Evolutionary conservation across 78 protist genomes (phyloP), one percentile per base, ranked within the genome.

Genomic region (Cavenderia fasciculata): DNA sequence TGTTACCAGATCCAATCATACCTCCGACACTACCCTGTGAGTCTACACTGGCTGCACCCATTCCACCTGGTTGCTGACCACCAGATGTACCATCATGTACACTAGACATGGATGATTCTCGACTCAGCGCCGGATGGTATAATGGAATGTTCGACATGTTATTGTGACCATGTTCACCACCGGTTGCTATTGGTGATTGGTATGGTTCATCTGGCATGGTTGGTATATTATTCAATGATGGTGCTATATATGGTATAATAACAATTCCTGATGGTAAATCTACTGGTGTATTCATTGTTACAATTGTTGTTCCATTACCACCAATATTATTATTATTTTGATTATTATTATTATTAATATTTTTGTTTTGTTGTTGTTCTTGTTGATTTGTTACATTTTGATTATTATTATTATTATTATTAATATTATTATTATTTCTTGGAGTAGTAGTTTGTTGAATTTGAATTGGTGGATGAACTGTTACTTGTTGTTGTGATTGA

Each of bases 171-270:
- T n/a, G n/a, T n/a, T n/a, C n/a, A n/a, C n/a, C n/a, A n/a, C n/a
- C n/a, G n/a, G n/a, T n/a, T n/a, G n/a, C n/a, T n/a, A n/a, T n/a
- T n/a, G n/a, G n/a, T n/a, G n/a, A n/a, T n/a, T n/a, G n/a, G n/a
- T n/a, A n/a, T n/a, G n/a, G n/a, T n/a, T n/a, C n/a, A n/a, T 63
- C 72, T 1, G 72, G 72, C 72, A 63, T 63, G 18, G 72, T 63
- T 7, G 72, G 72, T 11, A 63, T 63, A 40, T 63, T 63, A 43
- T 71, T 68, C 6, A 82, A 46, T 34, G 90, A 82, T 8, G 90
- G 90, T 19, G 90, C 90, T 68, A 56, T 82, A 44, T 82, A 82
- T 3, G 90, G 90, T 4, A 82, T 71, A 8, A 74, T 68, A 68
- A n/a, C n/a, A n/a, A n/a, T n/a, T n/a, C n/a, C n/a, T n/a, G n/a